phyloP scores from a whole-genome alignment of 2,329 filamentous ascomycete genomes.

The Epichloe baconii region DNA sequence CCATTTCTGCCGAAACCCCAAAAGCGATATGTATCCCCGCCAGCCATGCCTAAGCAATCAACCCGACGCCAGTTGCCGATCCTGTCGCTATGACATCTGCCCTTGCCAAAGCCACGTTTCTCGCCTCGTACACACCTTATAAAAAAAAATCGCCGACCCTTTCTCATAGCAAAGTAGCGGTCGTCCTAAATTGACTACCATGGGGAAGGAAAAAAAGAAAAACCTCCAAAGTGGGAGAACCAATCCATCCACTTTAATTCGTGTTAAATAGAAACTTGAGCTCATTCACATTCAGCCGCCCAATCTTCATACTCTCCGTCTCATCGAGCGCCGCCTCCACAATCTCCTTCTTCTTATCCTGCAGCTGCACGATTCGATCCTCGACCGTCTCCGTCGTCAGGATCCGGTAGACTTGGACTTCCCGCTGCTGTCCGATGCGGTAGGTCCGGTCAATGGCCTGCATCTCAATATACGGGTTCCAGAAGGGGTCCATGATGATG shows the following conservation, averaged over 20 bases:
- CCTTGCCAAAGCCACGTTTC: too few species aligned
- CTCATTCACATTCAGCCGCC: slow-evolving; percentile 52
- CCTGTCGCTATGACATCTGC: too few species aligned
- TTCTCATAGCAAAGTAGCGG: too few species aligned
- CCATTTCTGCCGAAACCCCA: background rate
- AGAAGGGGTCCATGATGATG: slow-evolving; percentile 86
- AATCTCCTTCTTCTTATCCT: slow-evolving; percentile 64
- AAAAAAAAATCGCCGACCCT: too few species aligned
- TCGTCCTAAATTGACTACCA: too few species aligned
- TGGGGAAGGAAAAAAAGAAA: too few species aligned
- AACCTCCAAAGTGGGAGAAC: too few species aligned
- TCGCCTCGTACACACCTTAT: too few species aligned
- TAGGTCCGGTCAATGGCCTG: slow-evolving; percentile 86
- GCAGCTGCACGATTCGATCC: slow-evolving; percentile 68
- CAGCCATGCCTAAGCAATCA: background rate
- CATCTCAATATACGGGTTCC: slow-evolving; percentile 88
- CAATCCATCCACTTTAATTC: background rate
- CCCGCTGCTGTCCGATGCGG: slow-evolving; percentile 65
- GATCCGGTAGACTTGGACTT: slow-evolving; percentile 70
- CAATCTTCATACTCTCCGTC: slow-evolving; percentile 51
- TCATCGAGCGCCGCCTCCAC: slow-evolving; percentile 74
- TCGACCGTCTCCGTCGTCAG: slow-evolving; percentile 70
- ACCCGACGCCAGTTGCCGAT: background rate
- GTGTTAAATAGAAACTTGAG: slow-evolving; percentile 53
- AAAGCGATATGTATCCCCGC: background rate